These are phyloP conservation scores for Leishmania mexicana DNA, from an alignment of 208 protist genomes.

Conservation along the genomic window DNA sequence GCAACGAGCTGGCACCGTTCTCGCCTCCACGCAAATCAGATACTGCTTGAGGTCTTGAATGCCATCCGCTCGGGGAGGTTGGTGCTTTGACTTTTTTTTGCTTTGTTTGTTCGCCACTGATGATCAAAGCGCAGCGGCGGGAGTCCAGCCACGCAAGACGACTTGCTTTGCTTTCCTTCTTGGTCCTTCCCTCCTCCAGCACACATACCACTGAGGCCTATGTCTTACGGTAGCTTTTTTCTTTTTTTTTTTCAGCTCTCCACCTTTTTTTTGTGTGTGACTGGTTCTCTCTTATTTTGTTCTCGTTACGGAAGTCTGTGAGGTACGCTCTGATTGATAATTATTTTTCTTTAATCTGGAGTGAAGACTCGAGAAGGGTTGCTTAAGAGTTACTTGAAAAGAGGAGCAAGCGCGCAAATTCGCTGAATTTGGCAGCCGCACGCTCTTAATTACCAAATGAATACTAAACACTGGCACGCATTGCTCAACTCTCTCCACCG, in stretches of 20 bases:
- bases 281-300: constrained; percentile 9
- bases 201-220: background rate
- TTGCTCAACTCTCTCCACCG: constrained; percentile 6
- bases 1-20: constrained; percentile 37
- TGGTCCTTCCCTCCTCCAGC: background rate
- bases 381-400: background rate
- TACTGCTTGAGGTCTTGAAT: constrained; percentile 9
- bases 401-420: background rate
- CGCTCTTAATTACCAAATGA: background rate
- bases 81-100: constrained; percentile 1
- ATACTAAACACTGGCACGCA: background rate
- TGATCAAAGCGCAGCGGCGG: constrained; percentile 2
- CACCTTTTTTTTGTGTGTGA: background rate
- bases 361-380: background rate
- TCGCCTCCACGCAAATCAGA: constrained; percentile 28
- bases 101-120: background rate
- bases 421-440: background rate
- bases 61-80: background rate
- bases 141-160: background rate
- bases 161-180: background rate
- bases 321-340: constrained; percentile 13
- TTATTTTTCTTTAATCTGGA: constrained; percentile 4
- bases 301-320: constrained; percentile 7
- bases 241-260: background rate
- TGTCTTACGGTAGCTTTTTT: constrained; percentile 5